Evolutionary conservation across 805 yeast genomes (phyloP).

Genomic region (Suhomyces faveliae): DNA sequence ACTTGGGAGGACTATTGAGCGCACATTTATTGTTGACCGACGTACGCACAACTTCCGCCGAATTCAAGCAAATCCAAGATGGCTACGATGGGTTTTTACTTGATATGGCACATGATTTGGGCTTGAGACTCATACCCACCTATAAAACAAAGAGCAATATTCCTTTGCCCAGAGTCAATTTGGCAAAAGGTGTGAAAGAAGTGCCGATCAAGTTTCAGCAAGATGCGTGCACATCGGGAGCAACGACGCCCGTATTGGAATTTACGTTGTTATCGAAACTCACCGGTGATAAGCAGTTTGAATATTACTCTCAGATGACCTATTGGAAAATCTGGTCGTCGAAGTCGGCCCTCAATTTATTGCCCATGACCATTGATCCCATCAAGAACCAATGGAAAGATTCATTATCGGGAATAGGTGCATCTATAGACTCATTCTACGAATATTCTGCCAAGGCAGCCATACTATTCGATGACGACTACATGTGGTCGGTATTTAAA

Average conservation of each 20-base stretch:
- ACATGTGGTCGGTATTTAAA: constrained; percentile 54
- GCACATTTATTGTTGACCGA: constrained; percentile 58
- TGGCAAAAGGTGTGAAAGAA: constrained; percentile 48
- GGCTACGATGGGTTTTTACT: constrained; percentile 73
- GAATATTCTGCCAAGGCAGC: constrained; percentile 83
- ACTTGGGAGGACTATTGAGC: constrained; percentile 77
- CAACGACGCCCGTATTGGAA: constrained; percentile 79
- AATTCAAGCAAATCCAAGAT: constrained; percentile 18
- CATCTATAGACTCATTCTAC: constrained; percentile 86
- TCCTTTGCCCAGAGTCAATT: constrained; percentile 79
- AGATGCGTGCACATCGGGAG: constrained; percentile 88
- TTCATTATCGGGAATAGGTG: constrained; percentile 76
- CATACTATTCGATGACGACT: constrained; percentile 63
- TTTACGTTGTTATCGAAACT: constrained; percentile 71
- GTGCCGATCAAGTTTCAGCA: constrained; percentile 45
- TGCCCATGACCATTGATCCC: constrained; percentile 79
- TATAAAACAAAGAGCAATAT: constrained; percentile 62
- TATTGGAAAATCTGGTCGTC: constrained; percentile 70
- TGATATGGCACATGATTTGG: constrained; percentile 70
- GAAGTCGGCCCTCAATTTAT: constrained; percentile 56
- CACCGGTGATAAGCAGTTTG: constrained; percentile 74
- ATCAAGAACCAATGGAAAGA: constrained; percentile 54
- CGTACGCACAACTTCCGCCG: constrained; percentile 8
- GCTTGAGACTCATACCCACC: constrained; percentile 66
- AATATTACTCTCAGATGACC: constrained; percentile 56